Evolutionary conservation across 1,284 basidiomycete species (phyloP).

Genomic region (Moesziomyces globuligerus): DNA sequence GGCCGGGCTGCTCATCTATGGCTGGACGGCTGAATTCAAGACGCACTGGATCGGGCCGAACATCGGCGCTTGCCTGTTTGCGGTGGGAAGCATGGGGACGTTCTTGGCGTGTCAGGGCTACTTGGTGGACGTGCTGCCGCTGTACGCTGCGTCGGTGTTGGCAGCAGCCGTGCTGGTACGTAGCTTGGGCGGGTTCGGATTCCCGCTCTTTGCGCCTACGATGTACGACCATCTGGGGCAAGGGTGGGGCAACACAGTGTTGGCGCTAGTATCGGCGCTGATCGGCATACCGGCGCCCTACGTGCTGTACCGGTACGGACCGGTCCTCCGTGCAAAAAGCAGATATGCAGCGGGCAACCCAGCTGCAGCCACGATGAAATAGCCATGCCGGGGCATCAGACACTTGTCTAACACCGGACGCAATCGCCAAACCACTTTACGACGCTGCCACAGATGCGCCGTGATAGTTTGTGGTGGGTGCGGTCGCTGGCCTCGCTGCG

Average conservation of each 20-base stretch:
- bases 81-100: constrained; percentile 37
- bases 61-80: constrained; percentile 48
- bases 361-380: constrained; percentile 19
- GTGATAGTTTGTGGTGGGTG: too few relatives aligned
- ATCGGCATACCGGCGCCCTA: constrained; percentile 64
- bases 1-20: constrained; percentile 75
- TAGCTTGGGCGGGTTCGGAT: constrained; percentile 63
- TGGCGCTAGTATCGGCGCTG: constrained; percentile 57
- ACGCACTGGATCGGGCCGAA: constrained; percentile 78
- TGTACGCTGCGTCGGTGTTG: constrained; percentile 65
- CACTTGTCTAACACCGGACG: too few relatives aligned
- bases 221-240: constrained; percentile 61
- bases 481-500: too few relatives aligned
- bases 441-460: too few relatives aligned
- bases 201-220: constrained; percentile 59
- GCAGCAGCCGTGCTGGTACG: constrained; percentile 61
- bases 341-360: constrained; percentile 47
- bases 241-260: constrained; percentile 64
- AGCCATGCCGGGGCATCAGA: too few relatives aligned
- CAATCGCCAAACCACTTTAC: too few relatives aligned
- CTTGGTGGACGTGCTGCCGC: constrained; percentile 58
- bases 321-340: constrained; percentile 46
- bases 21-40: constrained; percentile 74
- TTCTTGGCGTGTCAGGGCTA: constrained; percentile 55
- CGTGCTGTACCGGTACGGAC: constrained; percentile 53